Base-by-base conservation (phyloP, 805 yeast genomes). In the Tetrapisispora nanseiensis region DNA sequence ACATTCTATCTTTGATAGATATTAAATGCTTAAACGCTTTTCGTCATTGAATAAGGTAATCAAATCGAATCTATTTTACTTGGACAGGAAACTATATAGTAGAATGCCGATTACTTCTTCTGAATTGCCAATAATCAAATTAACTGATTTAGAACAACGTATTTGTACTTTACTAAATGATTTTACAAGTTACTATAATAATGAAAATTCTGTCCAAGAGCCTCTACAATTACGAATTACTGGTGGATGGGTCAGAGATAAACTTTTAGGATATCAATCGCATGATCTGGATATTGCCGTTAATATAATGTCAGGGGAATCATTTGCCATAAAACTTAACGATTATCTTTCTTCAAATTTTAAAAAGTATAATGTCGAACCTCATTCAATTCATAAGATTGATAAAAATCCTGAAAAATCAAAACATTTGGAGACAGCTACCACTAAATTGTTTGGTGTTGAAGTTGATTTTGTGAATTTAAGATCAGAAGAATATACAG, bases 201-300 rank as follows among this genome's bases (percentile, higher is more conserved):
- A 33, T 2, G 21, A 29, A 5, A 13, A 16, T 15, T 13, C 33
- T 19, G 20, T 41, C 9, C 27, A 15, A 11, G 57, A 51, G 33
- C 60, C 56, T 7, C 39, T 54, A 43, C 48, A 40, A n/a, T 50
- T 47, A 30, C 62, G 98, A 46, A 84, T 92, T 50, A 89, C 97
- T 0, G 98, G 98, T 28, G 98, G 98, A 0, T 90, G 98, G 98
- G 98, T 92, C 2, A 73, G 98, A 52, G 98, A 92, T 61, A 92
- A 92, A 63, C 67, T 92, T 23, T 67, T 92, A 24, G 95, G 95
- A 0, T 71, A 72, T 37, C 77, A 76, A 19, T 80, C 90, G 33
- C 79, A 90, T 56, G 99, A 92, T 60, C 69, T 92, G 24, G 99
- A 92, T 54, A 85, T 92, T 37, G 97, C 97, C 6, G 77, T 92